A percentile compares a stretch with the other conserved stretches of the same genome.
Conservation (phyloP, 1,284 basidiomycete species). For the Rhodotorula mucilaginosa region DNA sequence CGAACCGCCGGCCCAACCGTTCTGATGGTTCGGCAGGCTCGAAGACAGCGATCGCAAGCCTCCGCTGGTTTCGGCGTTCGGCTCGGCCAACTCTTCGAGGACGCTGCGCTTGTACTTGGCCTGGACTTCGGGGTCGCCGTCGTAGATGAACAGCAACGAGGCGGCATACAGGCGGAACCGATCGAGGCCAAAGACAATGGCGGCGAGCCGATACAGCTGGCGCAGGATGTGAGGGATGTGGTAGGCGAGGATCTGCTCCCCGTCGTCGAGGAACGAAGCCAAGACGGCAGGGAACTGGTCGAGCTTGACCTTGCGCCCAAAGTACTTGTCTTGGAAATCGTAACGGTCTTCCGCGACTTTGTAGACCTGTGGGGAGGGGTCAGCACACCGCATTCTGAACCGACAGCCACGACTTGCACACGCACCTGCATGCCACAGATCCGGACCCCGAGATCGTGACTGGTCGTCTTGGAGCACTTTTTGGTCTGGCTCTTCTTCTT, state of each 20-base stretch:
- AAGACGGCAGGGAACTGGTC: conserved; percentile 81
- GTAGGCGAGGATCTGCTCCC: conserved; percentile 75
- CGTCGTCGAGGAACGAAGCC: conserved; percentile 79
- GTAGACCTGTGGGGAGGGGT: conserved; percentile 68
- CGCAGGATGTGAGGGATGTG: conserved; percentile 89
- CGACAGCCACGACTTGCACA: conserved; percentile 9
- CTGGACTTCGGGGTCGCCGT: conserved; percentile 86
- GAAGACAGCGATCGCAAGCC: conserved; percentile 29
- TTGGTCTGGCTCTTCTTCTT: conserved; percentile 98
- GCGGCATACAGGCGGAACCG: conserved; percentile 98
- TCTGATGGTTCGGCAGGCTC: conserved; percentile 27
- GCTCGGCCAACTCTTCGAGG: conserved; percentile 22
- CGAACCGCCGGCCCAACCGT: conserved; percentile 11
- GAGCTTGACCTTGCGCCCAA: conserved; percentile 80
- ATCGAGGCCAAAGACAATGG: conserved; percentile 79
- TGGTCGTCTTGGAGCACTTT: conserved; percentile 96
- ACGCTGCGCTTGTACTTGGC: conserved; percentile 44
- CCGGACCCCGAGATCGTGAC: conserved; percentile 81
- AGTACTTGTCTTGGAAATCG: conserved; percentile 94
- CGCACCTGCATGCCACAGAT: conserved; percentile 98
- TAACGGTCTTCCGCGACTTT: conserved; percentile 77
- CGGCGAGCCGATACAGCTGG: conserved; percentile 90
- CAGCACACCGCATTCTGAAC: not conserved
- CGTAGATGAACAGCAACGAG: conserved; percentile 94
- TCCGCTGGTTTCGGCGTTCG: conserved; percentile 39